phyloP scores from a whole-genome alignment of 441 rosid genomes.

The Aquilaria agallochum region DNA sequence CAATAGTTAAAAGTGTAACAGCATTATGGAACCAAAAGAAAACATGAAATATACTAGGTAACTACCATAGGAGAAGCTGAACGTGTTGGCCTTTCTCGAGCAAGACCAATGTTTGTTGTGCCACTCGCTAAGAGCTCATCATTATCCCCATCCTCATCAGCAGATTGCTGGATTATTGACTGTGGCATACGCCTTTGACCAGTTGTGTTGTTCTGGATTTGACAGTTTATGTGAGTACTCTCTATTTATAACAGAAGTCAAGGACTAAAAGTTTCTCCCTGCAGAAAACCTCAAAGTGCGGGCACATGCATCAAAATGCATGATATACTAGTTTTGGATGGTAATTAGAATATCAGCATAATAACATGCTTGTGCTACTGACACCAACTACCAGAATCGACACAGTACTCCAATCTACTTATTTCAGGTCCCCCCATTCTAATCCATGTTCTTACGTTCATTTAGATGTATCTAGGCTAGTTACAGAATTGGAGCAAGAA shows the following conservation, averaged over 20 bases:
- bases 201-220: slow-evolving; percentile 26
- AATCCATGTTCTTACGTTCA: too few relatives aligned
- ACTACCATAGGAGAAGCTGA: slow-evolving; percentile 46
- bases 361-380: too few relatives aligned
- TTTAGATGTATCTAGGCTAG: too few relatives aligned
- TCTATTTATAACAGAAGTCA: background rate
- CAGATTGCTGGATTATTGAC: slow-evolving; percentile 14
- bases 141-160: slow-evolving; percentile 29
- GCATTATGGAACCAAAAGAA: background rate
- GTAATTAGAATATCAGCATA: too few relatives aligned
- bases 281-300: background rate
- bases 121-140: slow-evolving; percentile 31
- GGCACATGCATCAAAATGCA: background rate
- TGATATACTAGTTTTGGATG: too few relatives aligned
- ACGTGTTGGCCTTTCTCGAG: slow-evolving; percentile 36
- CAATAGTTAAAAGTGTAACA: too few relatives aligned
- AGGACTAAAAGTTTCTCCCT: background rate
- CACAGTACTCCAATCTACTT: too few relatives aligned
- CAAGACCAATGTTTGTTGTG: slow-evolving; percentile 38
- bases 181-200: slow-evolving; percentile 27
- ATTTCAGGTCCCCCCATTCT: too few relatives aligned
- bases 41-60: slow-evolving; percentile 2
- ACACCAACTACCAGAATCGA: too few relatives aligned
- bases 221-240: background rate
- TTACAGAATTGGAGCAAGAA: too few relatives aligned